Conservation (phyloP, 2,329 filamentous ascomycete species). For the Torrubiellomyces zombiae region DNA sequence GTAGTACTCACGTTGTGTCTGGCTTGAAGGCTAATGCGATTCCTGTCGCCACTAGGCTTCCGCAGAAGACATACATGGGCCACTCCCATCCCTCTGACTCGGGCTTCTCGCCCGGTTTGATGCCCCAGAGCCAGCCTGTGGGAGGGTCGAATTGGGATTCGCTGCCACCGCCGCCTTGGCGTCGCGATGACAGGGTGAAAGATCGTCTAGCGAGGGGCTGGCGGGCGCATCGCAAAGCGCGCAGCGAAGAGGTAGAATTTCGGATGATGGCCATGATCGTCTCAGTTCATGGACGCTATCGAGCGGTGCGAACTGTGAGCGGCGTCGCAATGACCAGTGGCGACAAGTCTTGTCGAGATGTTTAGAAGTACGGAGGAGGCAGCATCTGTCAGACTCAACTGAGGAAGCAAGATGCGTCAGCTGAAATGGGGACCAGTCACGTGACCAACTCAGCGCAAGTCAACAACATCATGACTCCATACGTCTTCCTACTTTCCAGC, state of each 20-base stretch:
- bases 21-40: conserved; percentile 92
- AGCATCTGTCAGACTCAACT: no score
- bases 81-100: conserved; percentile 95
- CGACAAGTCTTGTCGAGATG: no score
- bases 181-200: conserved; percentile 29
- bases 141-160: conserved; percentile 79
- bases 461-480: no score
- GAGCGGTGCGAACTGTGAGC: conserved; percentile 8
- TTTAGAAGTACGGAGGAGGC: no score
- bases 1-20: conserved; percentile 76
- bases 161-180: conserved; percentile 27
- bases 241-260: conserved; percentile 19
- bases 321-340: conserved; percentile 13
- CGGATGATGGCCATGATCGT: conserved; percentile 19
- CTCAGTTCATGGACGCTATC: conserved; percentile 3
- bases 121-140: conserved; percentile 79
- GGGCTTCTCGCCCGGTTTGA: conserved; percentile 89
- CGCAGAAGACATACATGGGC: conserved; percentile 71
- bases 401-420: no score
- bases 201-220: conserved; percentile 16
- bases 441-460: no score
- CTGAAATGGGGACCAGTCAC: no score
- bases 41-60: conserved; percentile 53
- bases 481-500: no score
- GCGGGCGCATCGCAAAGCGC: conserved; percentile 20